A percentile compares a stretch with the other conserved stretches of the same genome.
These are phyloP conservation scores for Boletus eberwhitei DNA, from an alignment of 768 basidiomycete genomes.

Conservation along the genomic window DNA sequence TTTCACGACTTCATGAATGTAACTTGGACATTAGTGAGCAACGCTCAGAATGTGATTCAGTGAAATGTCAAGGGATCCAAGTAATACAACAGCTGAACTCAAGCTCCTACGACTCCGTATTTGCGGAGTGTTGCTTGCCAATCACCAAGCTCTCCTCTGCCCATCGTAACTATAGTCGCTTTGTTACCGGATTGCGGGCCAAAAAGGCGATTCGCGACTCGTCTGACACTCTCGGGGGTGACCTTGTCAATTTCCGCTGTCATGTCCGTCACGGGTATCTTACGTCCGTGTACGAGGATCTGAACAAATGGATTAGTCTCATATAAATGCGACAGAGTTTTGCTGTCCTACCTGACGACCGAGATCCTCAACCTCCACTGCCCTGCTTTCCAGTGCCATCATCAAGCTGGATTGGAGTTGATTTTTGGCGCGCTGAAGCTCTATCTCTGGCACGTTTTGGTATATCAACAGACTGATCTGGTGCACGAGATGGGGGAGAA, in stretches of 20 bases:
- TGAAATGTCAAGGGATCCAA: not conserved
- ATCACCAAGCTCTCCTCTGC: conserved; percentile 71
- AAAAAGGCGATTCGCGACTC: conserved; percentile 76
- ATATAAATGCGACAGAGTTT: not conserved
- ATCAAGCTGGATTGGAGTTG: conserved; percentile 90
- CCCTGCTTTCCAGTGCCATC: conserved; percentile 90
- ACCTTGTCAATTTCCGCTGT: conserved; percentile 79
- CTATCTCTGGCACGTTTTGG: conserved; percentile 57
- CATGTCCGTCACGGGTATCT: conserved; percentile 89
- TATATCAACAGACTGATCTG: conserved; percentile 83
- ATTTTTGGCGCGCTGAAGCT: conserved; percentile 88
- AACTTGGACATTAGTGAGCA: not conserved
- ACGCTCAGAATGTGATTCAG: not conserved
- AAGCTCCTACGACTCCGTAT: conserved; percentile 56
- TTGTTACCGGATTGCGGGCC: conserved; percentile 57
- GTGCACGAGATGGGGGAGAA: conserved; percentile 81
- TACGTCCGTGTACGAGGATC: conserved; percentile 84
- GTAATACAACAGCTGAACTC: not conserved
- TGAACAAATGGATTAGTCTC: conserved; percentile 26
- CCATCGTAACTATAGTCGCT: conserved; percentile 82
- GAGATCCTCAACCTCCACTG: conserved; percentile 84
- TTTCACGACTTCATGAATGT: not conserved
- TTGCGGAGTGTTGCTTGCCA: conserved; percentile 61
- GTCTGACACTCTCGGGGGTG: conserved; percentile 62
- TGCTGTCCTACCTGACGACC: conserved; percentile 69